phyloP scores from a whole-genome alignment of 73 alveolate genomes.

The Uronychia setigera region DNA sequence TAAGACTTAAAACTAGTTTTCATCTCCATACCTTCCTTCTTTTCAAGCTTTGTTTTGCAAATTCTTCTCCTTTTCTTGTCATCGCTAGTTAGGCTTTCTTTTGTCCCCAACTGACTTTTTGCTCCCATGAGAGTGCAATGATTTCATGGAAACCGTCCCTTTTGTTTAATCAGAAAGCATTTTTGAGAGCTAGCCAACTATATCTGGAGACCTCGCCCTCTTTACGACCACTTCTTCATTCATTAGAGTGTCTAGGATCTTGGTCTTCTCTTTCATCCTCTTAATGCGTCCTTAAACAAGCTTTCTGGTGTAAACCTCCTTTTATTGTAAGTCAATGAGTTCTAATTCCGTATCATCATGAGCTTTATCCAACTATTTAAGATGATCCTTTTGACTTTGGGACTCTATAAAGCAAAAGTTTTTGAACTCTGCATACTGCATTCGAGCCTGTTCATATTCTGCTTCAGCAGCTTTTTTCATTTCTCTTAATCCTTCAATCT shows the following conservation, averaged over 20 bases:
- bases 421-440: too few relatives aligned
- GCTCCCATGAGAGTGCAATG: not conserved
- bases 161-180: not conserved
- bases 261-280: not conserved
- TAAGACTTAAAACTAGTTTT: too few relatives aligned
- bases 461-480: too few relatives aligned
- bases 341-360: not conserved
- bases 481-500: too few relatives aligned
- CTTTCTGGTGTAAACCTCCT: not conserved
- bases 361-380: not conserved
- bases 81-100: not conserved
- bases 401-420: too few relatives aligned
- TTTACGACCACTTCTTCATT: not conserved
- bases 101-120: not conserved
- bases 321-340: not conserved
- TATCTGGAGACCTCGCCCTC: not conserved
- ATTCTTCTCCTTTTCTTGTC: not conserved
- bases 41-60: too few relatives aligned
- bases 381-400: not conserved
- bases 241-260: not conserved
- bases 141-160: not conserved
- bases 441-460: too few relatives aligned
- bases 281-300: not conserved
- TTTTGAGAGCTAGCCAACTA: not conserved
- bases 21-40: too few relatives aligned